Conservation (phyloP, 306 rosid species). For the Ziziphus jujuba region DNA sequence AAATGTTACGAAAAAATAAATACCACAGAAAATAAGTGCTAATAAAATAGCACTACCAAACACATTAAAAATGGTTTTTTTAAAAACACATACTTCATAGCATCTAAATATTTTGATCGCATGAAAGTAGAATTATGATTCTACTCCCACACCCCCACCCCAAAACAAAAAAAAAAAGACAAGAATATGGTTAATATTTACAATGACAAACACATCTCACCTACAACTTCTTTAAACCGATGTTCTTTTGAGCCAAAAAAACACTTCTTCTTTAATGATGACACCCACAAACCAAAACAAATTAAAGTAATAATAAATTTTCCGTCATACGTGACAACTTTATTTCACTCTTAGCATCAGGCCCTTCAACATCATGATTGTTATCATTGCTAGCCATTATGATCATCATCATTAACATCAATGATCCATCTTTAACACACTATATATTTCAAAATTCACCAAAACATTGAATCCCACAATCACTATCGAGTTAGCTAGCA, state of each 20-base stretch:
- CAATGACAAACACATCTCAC: constrained; percentile 11
- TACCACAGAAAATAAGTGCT: no score
- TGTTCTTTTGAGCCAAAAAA: constrained; percentile 25
- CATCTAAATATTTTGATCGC: no score
- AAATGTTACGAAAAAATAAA: no score
- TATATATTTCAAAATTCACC: constrained; percentile 35
- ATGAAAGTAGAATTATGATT: no score
- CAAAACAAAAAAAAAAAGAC: neutral
- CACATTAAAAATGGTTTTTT: no score
- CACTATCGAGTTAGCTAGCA: neutral
- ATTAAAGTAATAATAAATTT: constrained; percentile 28
- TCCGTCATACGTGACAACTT: constrained; percentile 28
- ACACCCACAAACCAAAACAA: constrained; percentile 54
- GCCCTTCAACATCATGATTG: constrained; percentile 56
- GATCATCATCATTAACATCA: constrained; percentile 49
- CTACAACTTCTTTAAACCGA: constrained; percentile 12
- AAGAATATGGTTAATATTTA: neutral
- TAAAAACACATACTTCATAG: no score
- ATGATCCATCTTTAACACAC: constrained; percentile 37
- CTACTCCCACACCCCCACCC: no score
- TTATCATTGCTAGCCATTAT: constrained; percentile 74
- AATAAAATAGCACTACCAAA: no score
- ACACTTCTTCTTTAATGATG: constrained; percentile 53
- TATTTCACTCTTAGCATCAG: constrained; percentile 53
- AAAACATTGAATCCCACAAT: neutral